A percentile compares a stretch with the other conserved stretches of the same genome.
phyloP scores from a whole-genome alignment of 2,329 filamentous ascomycete genomes.

The Colletotrichum sp. region DNA sequence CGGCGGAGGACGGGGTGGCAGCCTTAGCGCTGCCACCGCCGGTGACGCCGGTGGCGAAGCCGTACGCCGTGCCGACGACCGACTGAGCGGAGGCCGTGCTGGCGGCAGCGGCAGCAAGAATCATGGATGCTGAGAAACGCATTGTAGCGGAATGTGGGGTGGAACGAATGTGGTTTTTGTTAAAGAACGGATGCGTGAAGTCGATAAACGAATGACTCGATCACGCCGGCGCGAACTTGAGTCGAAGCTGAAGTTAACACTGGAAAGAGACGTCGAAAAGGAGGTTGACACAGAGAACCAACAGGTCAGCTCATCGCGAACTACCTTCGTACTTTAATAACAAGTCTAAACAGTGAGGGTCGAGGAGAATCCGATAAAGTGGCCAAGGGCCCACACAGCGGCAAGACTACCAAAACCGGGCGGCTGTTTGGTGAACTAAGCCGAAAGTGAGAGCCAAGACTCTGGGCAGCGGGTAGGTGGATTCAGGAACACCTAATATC shows the following conservation, averaged over 20 bases:
- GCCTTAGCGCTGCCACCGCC: conserved; percentile 54
- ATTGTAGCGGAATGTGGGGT: neutral
- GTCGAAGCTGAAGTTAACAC: neutral
- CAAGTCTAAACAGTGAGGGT: neutral
- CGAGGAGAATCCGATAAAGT: neutral
- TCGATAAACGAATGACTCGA: neutral
- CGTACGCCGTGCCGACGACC: conserved; percentile 32
- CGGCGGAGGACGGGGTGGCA: conserved; percentile 44
- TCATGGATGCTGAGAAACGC: conserved; percentile 40
- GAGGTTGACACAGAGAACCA: neutral
- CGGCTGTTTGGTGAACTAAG: neutral
- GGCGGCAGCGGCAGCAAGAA: conserved; percentile 15
- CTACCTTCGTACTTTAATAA: neutral
- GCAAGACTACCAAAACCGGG: neutral
- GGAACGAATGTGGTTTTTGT: neutral
- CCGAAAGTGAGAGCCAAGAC: neutral
- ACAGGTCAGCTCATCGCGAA: neutral
- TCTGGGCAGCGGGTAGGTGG: neutral
- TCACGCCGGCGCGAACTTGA: neutral
- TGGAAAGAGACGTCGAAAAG: neutral
- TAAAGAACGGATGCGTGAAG: neutral
- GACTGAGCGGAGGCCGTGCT: conserved; percentile 27
- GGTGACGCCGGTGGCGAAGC: conserved; percentile 46
- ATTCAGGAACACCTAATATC: neutral
- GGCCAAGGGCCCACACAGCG: neutral